Evolutionary conservation across 2,329 filamentous ascomycete genomes (phyloP).

Genomic region (Corinectria fuckeliana): DNA sequence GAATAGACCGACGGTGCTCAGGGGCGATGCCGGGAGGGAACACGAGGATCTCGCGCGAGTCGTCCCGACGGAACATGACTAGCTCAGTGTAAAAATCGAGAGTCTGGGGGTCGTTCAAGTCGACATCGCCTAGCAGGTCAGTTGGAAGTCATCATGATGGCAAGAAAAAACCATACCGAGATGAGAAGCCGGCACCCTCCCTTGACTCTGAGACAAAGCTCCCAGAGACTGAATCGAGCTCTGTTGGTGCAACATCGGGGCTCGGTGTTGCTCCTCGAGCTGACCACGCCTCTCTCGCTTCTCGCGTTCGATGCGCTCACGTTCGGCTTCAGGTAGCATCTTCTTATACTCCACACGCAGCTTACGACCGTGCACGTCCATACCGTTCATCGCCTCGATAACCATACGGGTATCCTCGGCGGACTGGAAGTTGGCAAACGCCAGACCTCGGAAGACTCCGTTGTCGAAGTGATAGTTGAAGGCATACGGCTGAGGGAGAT

Average conservation of each 20-base stretch:
- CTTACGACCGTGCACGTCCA: conserved; percentile 94
- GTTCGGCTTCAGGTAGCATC: conserved; percentile 94
- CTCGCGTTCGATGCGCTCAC: conserved; percentile 94
- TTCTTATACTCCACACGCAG: conserved; percentile 98
- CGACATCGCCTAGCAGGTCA: conserved; percentile 65
- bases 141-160: conserved; percentile 13
- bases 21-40: conserved; percentile 84
- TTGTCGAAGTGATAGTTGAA: conserved; percentile 99
- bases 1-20: conserved; percentile 85
- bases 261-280: conserved; percentile 92
- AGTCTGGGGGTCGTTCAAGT: conserved; percentile 89
- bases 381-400: conserved; percentile 93
- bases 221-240: conserved; percentile 82
- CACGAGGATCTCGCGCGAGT: conserved; percentile 77
- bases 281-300: conserved; percentile 96
- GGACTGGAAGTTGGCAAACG: conserved; percentile 98
- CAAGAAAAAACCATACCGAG: conserved; percentile 48
- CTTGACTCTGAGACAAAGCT: conserved; percentile 70
- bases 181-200: conserved; percentile 49
- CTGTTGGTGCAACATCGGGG: conserved; percentile 80
- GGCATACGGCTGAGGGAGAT: conserved; percentile 91
- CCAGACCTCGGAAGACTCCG: conserved; percentile 92
- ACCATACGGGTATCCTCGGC: conserved; percentile 91
- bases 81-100: conserved; percentile 91
- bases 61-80: conserved; percentile 84